Evolutionary conservation across 371 early-diverging fungal species (phyloP), one percentile per base, ranked within the genome.

Genomic region (Nematocida ausubeli): DNA sequence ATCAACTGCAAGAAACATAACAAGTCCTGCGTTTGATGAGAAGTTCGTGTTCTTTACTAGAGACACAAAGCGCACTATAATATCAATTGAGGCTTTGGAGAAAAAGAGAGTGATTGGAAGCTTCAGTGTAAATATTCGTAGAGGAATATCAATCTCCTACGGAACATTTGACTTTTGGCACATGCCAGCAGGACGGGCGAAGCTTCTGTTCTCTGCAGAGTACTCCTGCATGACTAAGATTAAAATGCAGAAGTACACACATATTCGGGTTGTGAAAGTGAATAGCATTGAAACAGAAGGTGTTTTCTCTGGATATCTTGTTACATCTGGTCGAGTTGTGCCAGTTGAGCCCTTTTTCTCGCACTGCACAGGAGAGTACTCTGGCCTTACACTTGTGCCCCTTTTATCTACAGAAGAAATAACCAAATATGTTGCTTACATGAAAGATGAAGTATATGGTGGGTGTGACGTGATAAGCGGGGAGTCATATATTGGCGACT

Each of bases 11-110:
- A 73, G 82, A 55, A 70, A 84, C 7, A 56, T 80, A 12, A 80
- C 82, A 30, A 60, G 80, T 39, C 85, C 87, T 14, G 72, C 54
- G 24, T 85, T 79, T 40, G 82, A 85, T 56, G 83, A 85, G 22
- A 70, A 16, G 24, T 84, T 82, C 52, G 58, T 42, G 39, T 85
- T 84, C 54, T 85, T 82, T 47, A 69, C 82, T 14, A 56, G 83
- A 52, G 82, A 85, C 58, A 51, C 78, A 6, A 75, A 75, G 39
- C 16, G 78, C 47, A 66, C 78, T 22, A 64, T 51, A 12, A 26
- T 64, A 30, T 16, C 14, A 4, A 39, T 75, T 22, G 78, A 75
- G 35, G 78, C 78, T 5, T 54, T 24, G 3, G 78, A 75, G 28
- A 64, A 67, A 24, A 39, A 32, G 6, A 64, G 44, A 35, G 51